A percentile compares a stretch with the other conserved stretches of the same genome.
Conservation (phyloP, 1,284 basidiomycete species). For the Pisolithus thermaeus region DNA sequence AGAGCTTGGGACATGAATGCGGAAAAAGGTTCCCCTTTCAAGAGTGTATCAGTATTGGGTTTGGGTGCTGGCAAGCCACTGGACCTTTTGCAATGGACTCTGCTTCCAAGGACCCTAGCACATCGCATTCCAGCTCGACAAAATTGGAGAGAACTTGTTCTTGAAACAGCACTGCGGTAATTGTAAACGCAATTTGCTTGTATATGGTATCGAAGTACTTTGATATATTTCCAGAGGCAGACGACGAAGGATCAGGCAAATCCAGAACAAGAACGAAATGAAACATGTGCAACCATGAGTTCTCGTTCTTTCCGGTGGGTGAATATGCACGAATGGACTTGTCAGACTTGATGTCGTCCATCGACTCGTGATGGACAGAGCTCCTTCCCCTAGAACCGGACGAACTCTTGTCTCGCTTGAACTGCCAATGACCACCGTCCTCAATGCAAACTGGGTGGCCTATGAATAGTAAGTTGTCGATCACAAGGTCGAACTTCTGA, state of each 20-base stretch:
- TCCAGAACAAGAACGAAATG: slow-evolving; percentile 88
- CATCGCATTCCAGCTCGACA: slow-evolving; percentile 73
- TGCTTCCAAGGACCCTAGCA: slow-evolving; percentile 65
- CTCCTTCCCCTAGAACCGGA: slow-evolving; percentile 48
- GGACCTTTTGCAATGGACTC: slow-evolving; percentile 56
- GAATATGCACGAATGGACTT: slow-evolving; percentile 28
- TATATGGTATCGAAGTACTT: slow-evolving; percentile 83
- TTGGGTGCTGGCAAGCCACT: slow-evolving; percentile 2
- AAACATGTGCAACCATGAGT: slow-evolving; percentile 71
- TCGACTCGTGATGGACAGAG: slow-evolving; percentile 36
- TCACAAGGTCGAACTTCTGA: slow-evolving; percentile 88
- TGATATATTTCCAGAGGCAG: slow-evolving; percentile 65
- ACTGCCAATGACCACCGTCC: slow-evolving; percentile 67
- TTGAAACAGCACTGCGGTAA: slow-evolving; percentile 84
- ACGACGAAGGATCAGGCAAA: slow-evolving; percentile 82
- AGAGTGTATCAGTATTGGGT: slow-evolving; percentile 8
- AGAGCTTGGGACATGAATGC: slow-evolving; percentile 56
- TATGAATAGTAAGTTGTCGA: slow-evolving; percentile 92
- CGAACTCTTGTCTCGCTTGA: slow-evolving; percentile 54
- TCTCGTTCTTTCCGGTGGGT: slow-evolving; percentile 15
- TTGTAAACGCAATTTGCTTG: slow-evolving; percentile 79
- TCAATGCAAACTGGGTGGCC: slow-evolving; percentile 90
- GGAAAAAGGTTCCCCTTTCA: slow-evolving; percentile 49
- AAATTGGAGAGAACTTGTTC: slow-evolving; percentile 82
- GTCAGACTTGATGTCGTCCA: slow-evolving; percentile 31